Evolutionary conservation across 352 stramenopile genomes (phyloP).

Genomic region (Pythium utonaiense): DNA sequence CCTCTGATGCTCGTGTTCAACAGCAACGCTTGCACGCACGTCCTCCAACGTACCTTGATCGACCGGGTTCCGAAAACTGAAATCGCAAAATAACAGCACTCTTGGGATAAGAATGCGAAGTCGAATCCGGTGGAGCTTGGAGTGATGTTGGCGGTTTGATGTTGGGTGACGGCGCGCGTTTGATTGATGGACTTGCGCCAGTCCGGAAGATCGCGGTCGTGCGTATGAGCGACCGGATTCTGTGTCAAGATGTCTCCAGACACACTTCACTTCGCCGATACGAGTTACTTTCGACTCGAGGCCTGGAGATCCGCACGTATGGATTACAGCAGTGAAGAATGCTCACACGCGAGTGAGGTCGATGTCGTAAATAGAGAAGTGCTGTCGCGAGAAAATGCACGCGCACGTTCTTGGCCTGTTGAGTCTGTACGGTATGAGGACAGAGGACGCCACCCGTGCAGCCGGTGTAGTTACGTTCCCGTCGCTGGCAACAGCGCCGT

Average conservation of each 20-base stretch:
- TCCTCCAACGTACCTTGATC: slow-evolving; percentile 5
- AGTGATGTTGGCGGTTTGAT: background rate
- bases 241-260: background rate
- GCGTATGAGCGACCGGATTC: background rate
- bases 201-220: background rate
- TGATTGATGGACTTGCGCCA: background rate
- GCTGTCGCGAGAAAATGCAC: background rate
- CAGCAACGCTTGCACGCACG: background rate
- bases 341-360: background rate
- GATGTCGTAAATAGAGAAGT: slow-evolving; percentile 1
- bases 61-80: background rate
- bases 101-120: slow-evolving; percentile 1
- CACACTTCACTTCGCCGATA: background rate
- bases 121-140: background rate
- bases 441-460: slow-evolving; percentile 1
- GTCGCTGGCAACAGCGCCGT: background rate
- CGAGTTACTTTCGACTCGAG: background rate
- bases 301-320: background rate
- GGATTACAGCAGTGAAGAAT: no score
- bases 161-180: background rate
- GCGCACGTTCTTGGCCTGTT: background rate
- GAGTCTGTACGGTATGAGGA: background rate
- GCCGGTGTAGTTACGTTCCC: background rate
- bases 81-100: background rate
- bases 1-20: no score